Evolutionary conservation across 176 grass and related monocot species (phyloP).

Genomic region (Thalia dealbata): DNA sequence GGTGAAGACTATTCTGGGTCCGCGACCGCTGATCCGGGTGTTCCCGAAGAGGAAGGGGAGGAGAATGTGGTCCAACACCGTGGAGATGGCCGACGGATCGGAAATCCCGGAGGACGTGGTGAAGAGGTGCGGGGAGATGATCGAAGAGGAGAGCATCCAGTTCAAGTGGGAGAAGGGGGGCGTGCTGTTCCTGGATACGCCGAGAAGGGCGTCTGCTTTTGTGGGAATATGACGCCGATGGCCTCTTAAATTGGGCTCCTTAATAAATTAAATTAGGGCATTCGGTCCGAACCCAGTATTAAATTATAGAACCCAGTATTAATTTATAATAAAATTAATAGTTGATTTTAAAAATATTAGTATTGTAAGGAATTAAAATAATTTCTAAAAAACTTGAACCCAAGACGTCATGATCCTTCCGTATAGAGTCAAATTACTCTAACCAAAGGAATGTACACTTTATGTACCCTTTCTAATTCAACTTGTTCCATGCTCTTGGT

Average conservation of each 20-base stretch:
- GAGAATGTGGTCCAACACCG: conserved; percentile 62
- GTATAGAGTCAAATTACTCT: too few species aligned
- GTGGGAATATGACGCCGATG: too few species aligned
- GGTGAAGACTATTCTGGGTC: conserved; percentile 26
- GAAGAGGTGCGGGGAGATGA: conserved; percentile 49
- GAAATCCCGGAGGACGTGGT: conserved; percentile 48
- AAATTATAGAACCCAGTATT: too few species aligned
- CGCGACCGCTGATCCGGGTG: conserved; percentile 34
- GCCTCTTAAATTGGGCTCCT: too few species aligned
- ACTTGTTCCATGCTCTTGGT: not conserved
- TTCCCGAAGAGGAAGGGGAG: conserved; percentile 28
- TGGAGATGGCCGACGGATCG: conserved; percentile 35
- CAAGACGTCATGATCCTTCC: too few species aligned
- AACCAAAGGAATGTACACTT: too few species aligned
- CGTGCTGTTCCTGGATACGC: conserved; percentile 54
- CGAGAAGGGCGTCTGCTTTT: conserved; percentile 60
- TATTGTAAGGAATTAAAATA: too few species aligned
- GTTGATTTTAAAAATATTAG: too few species aligned
- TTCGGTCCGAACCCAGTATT: too few species aligned
- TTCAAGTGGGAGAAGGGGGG: conserved; percentile 61
- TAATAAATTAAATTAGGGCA: too few species aligned
- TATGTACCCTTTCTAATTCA: not conserved
- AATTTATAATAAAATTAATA: too few species aligned
- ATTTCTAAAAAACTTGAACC: too few species aligned
- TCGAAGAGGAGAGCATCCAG: conserved; percentile 77